A percentile compares a stretch with the other conserved stretches of the same genome.
phyloP scores from a whole-genome alignment of 2,329 filamentous ascomycete species.

The Botrytis fabae region DNA sequence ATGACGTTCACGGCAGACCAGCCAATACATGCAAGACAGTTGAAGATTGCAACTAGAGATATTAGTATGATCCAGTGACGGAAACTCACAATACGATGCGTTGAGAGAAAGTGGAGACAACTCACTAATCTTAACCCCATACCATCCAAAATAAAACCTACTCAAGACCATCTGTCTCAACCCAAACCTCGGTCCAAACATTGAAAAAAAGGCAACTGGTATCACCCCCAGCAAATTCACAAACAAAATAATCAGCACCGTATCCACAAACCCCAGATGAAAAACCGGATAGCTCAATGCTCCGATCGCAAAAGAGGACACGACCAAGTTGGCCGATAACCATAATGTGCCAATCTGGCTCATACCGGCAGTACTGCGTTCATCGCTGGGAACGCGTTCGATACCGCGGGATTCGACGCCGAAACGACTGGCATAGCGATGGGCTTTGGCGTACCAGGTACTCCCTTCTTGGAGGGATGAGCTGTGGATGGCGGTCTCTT shows the following conservation, averaged over 20 bases:
- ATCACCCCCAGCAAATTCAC: constrained; percentile 73
- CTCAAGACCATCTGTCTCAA: constrained; percentile 80
- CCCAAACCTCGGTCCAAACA: constrained; percentile 72
- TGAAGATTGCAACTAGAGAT: constrained; percentile 61
- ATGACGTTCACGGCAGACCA: constrained; percentile 79
- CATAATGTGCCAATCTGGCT: constrained; percentile 71
- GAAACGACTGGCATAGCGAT: constrained; percentile 63
- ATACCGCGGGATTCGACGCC: constrained; percentile 75
- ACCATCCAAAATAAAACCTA: constrained; percentile 74
- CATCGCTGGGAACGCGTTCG: constrained; percentile 69
- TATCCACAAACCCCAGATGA: constrained; percentile 69
- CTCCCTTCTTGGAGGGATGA: constrained; percentile 60
- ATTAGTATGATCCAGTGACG: background rate
- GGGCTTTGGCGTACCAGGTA: constrained; percentile 56
- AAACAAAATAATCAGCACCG: constrained; percentile 70
- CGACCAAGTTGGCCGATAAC: constrained; percentile 77
- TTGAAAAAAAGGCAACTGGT: constrained; percentile 75
- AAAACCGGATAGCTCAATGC: constrained; percentile 69
- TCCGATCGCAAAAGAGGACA: constrained; percentile 74
- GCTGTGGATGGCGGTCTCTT: constrained; percentile 48
- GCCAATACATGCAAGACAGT: constrained; percentile 68
- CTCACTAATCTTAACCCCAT: constrained; percentile 66
- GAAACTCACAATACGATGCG: constrained; percentile 23
- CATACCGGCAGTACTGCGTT: constrained; percentile 65
- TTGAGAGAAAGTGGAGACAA: constrained; percentile 23